Base-by-base conservation (phyloP, 768 basidiomycete genomes). In the Serendipita indica region DNA sequence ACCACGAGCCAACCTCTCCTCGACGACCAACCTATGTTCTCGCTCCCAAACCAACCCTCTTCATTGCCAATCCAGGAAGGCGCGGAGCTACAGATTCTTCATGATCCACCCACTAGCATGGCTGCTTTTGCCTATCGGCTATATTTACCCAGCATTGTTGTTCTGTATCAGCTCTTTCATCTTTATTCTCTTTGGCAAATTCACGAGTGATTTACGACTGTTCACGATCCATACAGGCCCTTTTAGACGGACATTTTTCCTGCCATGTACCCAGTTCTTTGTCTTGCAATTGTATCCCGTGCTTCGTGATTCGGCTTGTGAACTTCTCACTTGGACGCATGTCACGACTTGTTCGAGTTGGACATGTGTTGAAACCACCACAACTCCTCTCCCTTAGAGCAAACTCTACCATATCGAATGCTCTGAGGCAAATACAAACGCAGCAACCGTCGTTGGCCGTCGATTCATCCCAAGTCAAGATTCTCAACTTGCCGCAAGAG, bases 401-500 rank as follows among this genome's bases (percentile, higher is more conserved):
- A 54, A 54, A 54, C 32, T 20, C 49, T 7, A 54, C 49, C 20
- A 6, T 54, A 1, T 54, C 49, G n/a, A 54, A 25, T 33, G 49
- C 22, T 20, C 30, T 54, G 10, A 60, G 27, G 16, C 33, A 32
- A 30, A 37, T 62, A 33, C 33, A 37, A 16, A 41, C 20, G 35
- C 18, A 64, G 10, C 78, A 78, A 52, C 83, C 83, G 25, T 69
- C 69, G 56, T 77, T 84, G 57, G 61, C 71, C 0, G 63, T 81
- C 3, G 59, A 73, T 18, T 69, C 79, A 1, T 62, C 73, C 32
- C 72, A 77, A 57, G 72, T 89, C 27, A 70, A 70, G 10, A 72
- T 89, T 1, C 71, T 88, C 59, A 69, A 69, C 25, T 70, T 75
- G 35, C 88, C 88, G 0, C 63, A 70, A 12, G 71, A 79, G 27